Conservation (phyloP, 2,329 filamentous ascomycete genomes). For the Colletotrichum incanum region DNA sequence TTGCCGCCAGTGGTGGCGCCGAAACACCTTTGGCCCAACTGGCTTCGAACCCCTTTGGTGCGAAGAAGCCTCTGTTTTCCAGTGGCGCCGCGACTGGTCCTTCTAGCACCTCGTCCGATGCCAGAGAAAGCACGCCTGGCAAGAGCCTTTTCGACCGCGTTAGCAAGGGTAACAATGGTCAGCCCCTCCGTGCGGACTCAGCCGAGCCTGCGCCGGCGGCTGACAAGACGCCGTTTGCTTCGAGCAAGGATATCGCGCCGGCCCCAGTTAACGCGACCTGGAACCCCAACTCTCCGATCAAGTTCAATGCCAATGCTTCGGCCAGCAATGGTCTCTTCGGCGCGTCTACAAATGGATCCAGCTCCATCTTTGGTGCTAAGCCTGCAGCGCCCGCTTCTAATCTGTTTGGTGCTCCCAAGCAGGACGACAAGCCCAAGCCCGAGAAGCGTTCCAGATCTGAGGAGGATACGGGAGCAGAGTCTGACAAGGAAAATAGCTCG, state of each 20-base stretch:
- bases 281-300: constrained; percentile 68
- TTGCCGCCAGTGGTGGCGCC: constrained; percentile 58
- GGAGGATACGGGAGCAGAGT: constrained; percentile 55
- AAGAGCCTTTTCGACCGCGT: constrained; percentile 72
- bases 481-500: constrained; percentile 62
- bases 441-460: constrained; percentile 45
- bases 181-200: constrained; percentile 60
- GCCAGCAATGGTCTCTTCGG: constrained; percentile 42
- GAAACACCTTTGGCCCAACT: constrained; percentile 58
- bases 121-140: constrained; percentile 61
- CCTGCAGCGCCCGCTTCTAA: constrained; percentile 51
- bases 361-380: constrained; percentile 57
- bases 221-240: constrained; percentile 55
- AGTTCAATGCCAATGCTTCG: constrained; percentile 61
- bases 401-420: constrained; percentile 56
- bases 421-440: constrained; percentile 47
- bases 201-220: constrained; percentile 48
- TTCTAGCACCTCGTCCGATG: constrained; percentile 59
- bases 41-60: constrained; percentile 50
- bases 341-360: constrained; percentile 49
- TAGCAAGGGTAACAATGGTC: constrained; percentile 64
- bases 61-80: constrained; percentile 48
- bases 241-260: constrained; percentile 53
- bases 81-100: constrained; percentile 44
- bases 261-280: constrained; percentile 62